These are phyloP conservation scores for Hydrangea macrophylla DNA, from an alignment of 148 eudicot species.

Conservation along the genomic window DNA sequence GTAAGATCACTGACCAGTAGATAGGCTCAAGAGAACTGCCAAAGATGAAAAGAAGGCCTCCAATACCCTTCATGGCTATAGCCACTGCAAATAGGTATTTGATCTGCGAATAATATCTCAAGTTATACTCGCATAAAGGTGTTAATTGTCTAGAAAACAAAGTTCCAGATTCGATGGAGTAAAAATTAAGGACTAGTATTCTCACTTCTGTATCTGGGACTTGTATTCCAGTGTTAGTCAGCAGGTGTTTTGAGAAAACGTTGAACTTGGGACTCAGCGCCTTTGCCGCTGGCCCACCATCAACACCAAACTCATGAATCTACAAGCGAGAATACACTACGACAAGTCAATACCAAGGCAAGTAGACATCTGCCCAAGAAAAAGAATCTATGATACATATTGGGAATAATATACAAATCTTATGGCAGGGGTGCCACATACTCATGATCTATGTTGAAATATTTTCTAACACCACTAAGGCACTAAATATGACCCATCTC, in stretches of 20 bases:
- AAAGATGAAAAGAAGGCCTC: conserved; percentile 74
- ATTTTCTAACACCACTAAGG: too few relatives aligned
- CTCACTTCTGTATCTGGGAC: conserved; percentile 66
- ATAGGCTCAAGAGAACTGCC: conserved; percentile 76
- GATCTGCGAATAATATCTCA: conserved; percentile 36
- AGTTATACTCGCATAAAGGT: background rate
- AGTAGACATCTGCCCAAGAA: background rate
- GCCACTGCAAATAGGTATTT: conserved; percentile 62
- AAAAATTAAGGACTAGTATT: background rate
- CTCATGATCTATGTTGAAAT: too few relatives aligned
- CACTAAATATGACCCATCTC: too few relatives aligned
- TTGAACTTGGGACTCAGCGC: conserved; percentile 63
- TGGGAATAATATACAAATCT: too few relatives aligned
- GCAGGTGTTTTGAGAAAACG: conserved; percentile 52
- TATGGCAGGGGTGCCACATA: too few relatives aligned
- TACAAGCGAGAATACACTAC: conserved; percentile 20
- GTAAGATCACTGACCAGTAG: conserved; percentile 45
- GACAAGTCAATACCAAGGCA: background rate
- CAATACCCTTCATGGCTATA: conserved; percentile 67
- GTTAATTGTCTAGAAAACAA: background rate
- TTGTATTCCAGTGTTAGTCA: conserved; percentile 55
- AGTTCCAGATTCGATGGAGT: background rate
- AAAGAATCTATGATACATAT: too few relatives aligned
- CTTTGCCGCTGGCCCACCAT: conserved; percentile 81
- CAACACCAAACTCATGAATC: conserved; percentile 73